Evolutionary conservation across 2,329 filamentous ascomycete genomes (phyloP).

Genomic region (Sordariomycetes sp.): DNA sequence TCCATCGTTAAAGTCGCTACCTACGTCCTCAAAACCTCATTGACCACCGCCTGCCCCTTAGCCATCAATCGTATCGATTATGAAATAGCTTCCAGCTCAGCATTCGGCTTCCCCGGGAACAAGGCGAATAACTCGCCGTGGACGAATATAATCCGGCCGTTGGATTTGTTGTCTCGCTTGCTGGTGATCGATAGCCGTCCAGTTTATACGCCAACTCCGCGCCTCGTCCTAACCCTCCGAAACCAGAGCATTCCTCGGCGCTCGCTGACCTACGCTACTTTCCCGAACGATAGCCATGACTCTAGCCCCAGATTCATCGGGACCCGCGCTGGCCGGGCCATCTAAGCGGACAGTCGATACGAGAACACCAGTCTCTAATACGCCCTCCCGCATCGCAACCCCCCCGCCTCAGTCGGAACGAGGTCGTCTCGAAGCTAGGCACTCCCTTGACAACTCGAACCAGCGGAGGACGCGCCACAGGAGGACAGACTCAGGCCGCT

Average conservation of each 20-base stretch:
- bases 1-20: not conserved
- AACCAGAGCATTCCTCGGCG: not conserved
- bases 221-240: not conserved
- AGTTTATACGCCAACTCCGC: conserved; percentile 3
- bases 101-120: not conserved
- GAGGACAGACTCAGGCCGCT: conserved; percentile 12
- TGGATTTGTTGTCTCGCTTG: not conserved
- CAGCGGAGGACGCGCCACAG: conserved; percentile 12
- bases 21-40: not conserved
- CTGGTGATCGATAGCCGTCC: not conserved
- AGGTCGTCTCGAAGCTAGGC: conserved; percentile 28
- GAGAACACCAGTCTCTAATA: conserved; percentile 16
- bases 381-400: conserved; percentile 26
- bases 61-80: not conserved
- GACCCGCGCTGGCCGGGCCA: conserved; percentile 7
- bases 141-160: not conserved
- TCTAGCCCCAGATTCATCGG: conserved; percentile 16
- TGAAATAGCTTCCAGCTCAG: conserved; percentile 1
- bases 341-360: conserved; percentile 10
- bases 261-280: not conserved
- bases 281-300: conserved; percentile 17
- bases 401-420: conserved; percentile 33
- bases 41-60: not conserved
- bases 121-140: not conserved
- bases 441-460: conserved; percentile 23